Base-by-base conservation (phyloP, 2,329 filamentous ascomycete genomes). In the Huntiella moniliformis region DNA sequence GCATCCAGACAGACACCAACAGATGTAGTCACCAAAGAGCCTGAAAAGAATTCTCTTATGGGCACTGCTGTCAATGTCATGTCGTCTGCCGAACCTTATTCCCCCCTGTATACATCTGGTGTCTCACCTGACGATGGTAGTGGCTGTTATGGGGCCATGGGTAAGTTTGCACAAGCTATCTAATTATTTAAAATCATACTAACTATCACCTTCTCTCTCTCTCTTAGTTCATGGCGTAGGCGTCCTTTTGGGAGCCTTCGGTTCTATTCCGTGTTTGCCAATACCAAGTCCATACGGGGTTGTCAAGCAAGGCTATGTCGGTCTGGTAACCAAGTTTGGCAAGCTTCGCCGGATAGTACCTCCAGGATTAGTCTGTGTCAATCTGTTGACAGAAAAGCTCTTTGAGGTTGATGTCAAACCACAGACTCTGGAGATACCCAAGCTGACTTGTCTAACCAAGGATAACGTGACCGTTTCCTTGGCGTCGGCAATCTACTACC, bases 401-500 rank as follows among this genome's bases (percentile, higher is more conserved):
- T 79, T 85, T 54, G 84, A 92, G 56, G 81, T 98, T 59, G 91
- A 98, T 61, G 91, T 98, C 66, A 98, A 96, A 77, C 95, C 96
- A 55, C 91, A 98, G 67, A 95, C 94, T 53, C 85, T 92, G 61
- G 81, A 98, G 68, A 91, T 98, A 17, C 88, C 88, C 13, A 78
- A 87, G 64, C 91, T 98, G 65, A 77, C 88, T 51, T 96, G 91
- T 71, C 98, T 98, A 87, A 98, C 91, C 61, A 96, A 96, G 68
- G 91, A 98, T 70, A 98, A 98, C 57, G 91, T 96, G 52, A 93
- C 83, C 39, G 71, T 98, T 37, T 79, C 87, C 56, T 71, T 98
- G 54, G 96, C 87, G 41, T 93, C 84, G 4, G 91, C 98, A 60
- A 95, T 98, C 66, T 98, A 98, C 73, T 98, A 98, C 68, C 87